Evolutionary conservation across 768 basidiomycete genomes (phyloP).

Genomic region (Crassisporium funariophilum): DNA sequence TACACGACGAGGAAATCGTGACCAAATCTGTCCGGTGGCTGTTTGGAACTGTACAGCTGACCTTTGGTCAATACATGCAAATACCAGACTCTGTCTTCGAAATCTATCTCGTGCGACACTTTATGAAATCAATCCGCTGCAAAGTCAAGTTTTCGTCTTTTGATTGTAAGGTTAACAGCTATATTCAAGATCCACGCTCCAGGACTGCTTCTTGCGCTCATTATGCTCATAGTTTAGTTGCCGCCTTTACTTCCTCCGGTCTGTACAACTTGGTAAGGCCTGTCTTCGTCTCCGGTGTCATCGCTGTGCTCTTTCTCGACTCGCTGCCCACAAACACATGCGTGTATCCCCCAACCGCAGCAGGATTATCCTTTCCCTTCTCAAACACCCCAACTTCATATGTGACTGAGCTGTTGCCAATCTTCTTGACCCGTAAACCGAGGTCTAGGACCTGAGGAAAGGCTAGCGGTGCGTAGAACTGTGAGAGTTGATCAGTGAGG

Average conservation of each 20-base stretch:
- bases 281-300: constrained; percentile 40
- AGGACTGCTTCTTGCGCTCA: background rate
- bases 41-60: constrained; percentile 41
- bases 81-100: constrained; percentile 18
- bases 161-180: too few relatives aligned
- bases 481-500: background rate
- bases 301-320: constrained; percentile 57
- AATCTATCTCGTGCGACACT: too few relatives aligned
- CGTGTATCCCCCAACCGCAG: constrained; percentile 64
- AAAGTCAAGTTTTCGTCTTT: too few relatives aligned
- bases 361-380: constrained; percentile 39
- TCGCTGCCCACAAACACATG: constrained; percentile 79
- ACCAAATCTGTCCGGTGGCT: constrained; percentile 35
- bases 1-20: constrained; percentile 13
- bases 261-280: constrained; percentile 48
- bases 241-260: background rate
- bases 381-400: constrained; percentile 83
- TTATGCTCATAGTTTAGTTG: constrained; percentile 20
- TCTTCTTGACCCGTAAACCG: constrained; percentile 64
- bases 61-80: constrained; percentile 31
- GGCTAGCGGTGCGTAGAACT: constrained; percentile 74
- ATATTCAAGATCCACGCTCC: too few relatives aligned
- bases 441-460: constrained; percentile 75
- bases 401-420: constrained; percentile 75
- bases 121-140: too few relatives aligned